These are phyloP conservation scores for Xylariales sp. DNA, from an alignment of 2,329 filamentous ascomycete species.

Conservation along the genomic window DNA sequence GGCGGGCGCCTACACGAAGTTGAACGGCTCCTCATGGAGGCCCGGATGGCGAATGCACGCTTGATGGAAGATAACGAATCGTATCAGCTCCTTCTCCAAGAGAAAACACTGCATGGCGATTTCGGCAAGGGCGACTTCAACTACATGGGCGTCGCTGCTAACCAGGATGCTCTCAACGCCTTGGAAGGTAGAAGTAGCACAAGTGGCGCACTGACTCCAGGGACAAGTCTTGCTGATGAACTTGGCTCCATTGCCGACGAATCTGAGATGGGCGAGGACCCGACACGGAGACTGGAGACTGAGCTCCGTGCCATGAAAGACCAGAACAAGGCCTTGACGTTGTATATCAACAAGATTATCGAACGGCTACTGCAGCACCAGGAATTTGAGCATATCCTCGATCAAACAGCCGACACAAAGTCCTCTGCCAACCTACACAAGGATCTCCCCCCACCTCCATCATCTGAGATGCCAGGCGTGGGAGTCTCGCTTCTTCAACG, in stretches of 20 bases:
- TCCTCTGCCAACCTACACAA: constrained; percentile 74
- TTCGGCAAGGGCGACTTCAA: constrained; percentile 86
- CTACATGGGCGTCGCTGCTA: constrained; percentile 68
- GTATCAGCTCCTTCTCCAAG: constrained; percentile 92
- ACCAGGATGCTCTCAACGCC: constrained; percentile 73
- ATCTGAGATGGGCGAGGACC: constrained; percentile 69
- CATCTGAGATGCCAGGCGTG: constrained; percentile 60
- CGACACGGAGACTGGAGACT: constrained; percentile 76
- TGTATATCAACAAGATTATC: constrained; percentile 99
- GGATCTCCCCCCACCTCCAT: constrained; percentile 81
- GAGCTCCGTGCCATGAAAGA: constrained; percentile 86
- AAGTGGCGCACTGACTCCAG: constrained; percentile 47
- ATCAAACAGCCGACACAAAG: constrained; percentile 77
- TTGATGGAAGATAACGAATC: constrained; percentile 99
- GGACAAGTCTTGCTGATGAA: constrained; percentile 84
- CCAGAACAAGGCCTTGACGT: constrained; percentile 94
- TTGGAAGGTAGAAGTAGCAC: constrained; percentile 65
- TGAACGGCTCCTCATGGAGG: constrained; percentile 90
- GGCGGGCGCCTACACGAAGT: constrained; percentile 88
- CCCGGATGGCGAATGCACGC: constrained; percentile 93
- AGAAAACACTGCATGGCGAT: constrained; percentile 95
- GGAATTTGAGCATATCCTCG: constrained; percentile 93
- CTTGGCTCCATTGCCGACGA: constrained; percentile 75
- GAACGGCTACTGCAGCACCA: constrained; percentile 93
- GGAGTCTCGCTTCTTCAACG: constrained; percentile 67